Evolutionary conservation across 306 rosid genomes (phyloP).

Genomic region (Begonia peltatifolia): DNA sequence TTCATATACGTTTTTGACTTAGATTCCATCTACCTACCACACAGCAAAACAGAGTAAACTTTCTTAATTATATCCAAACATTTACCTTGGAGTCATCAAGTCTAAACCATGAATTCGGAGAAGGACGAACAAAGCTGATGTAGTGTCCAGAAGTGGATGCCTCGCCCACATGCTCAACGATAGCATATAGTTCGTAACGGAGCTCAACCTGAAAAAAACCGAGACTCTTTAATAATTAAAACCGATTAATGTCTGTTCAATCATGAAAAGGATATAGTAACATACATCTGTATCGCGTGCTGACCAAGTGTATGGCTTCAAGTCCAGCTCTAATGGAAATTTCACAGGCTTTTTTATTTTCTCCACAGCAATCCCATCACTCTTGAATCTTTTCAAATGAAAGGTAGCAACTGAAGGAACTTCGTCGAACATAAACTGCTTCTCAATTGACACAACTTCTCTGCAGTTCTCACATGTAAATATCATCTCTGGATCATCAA

Average conservation of each 20-base stretch:
- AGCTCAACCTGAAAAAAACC: slow-evolving; percentile 30
- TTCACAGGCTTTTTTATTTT: slow-evolving; percentile 71
- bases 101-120: slow-evolving; percentile 63
- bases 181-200: slow-evolving; percentile 72
- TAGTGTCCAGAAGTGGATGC: slow-evolving; percentile 74
- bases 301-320: slow-evolving; percentile 40
- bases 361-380: slow-evolving; percentile 39
- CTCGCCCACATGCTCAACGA: slow-evolving; percentile 62
- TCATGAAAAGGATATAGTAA: too few species aligned
- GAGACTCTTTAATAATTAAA: background rate
- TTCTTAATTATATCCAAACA: background rate
- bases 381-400: slow-evolving; percentile 77
- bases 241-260: too few species aligned
- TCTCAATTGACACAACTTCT: slow-evolving; percentile 56
- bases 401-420: slow-evolving; percentile 64
- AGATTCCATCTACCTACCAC: background rate
- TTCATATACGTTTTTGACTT: background rate
- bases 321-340: slow-evolving; percentile 69
- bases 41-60: background rate
- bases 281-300: background rate
- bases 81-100: slow-evolving; percentile 74
- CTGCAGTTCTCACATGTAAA: slow-evolving; percentile 60
- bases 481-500: slow-evolving; percentile 38
- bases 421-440: slow-evolving; percentile 55
- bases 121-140: slow-evolving; percentile 63